Evolutionary conservation across 805 yeast species (phyloP).

Genomic region (Wickerhamiella australiensis): DNA sequence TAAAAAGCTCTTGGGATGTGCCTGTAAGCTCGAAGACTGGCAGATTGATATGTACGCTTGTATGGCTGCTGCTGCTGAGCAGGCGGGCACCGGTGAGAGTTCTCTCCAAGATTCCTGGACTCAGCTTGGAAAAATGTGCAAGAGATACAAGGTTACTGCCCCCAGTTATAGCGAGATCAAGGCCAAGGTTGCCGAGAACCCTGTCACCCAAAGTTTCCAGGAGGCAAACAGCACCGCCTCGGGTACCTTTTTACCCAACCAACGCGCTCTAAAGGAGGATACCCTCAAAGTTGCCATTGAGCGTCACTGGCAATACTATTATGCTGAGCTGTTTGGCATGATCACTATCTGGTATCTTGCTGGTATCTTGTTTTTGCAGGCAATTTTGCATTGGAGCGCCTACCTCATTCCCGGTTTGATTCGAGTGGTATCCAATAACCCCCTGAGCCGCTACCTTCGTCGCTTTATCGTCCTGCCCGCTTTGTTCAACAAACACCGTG

Average conservation of each 20-base stretch:
- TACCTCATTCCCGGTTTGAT: conserved; percentile 1
- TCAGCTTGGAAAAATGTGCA: neutral
- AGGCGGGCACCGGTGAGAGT: neutral
- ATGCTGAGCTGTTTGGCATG: conserved; percentile 2
- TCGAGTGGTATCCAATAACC: neutral
- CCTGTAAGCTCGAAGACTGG: conserved; percentile 2
- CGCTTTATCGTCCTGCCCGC: conserved; percentile 10
- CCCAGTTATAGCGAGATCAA: neutral
- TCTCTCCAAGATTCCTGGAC: conserved; percentile 5
- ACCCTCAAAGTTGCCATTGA: neutral
- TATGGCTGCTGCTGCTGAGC: neutral
- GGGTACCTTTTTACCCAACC: conserved; percentile 4
- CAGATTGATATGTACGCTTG: neutral
- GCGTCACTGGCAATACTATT: neutral
- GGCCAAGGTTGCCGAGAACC: neutral
- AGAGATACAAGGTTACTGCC: neutral
- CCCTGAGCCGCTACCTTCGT: neutral
- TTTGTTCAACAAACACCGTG: conserved; percentile 5
- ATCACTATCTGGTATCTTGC: conserved; percentile 7
- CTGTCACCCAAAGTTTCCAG: conserved; percentile 4
- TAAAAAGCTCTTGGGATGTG: neutral
- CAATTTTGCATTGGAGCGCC: conserved; percentile 7
- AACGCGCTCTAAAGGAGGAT: neutral
- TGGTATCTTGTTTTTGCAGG: conserved; percentile 4
- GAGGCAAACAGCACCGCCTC: neutral